Base-by-base conservation (phyloP, 306 rosid genomes). In the Clitoria ternatea region DNA sequence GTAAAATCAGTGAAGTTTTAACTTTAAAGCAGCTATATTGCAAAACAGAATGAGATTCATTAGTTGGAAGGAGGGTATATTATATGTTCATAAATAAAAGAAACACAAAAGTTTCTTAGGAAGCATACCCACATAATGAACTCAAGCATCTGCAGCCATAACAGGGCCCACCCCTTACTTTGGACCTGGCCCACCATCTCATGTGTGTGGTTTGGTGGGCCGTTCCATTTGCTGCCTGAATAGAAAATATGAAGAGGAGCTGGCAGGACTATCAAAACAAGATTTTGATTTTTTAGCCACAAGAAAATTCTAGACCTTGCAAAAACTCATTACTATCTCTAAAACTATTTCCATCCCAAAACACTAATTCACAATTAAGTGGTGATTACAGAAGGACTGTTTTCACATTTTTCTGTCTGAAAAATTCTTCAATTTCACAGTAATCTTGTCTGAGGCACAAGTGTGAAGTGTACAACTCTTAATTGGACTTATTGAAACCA, bases 131-230 rank as follows among this genome's bases (percentile, higher is more conserved):
- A 14, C 81, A 85, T 83, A 33, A 87, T 85, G 88, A 76, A 84
- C 32, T 71, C 44, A 82, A 78, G 81, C 90, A 79, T 88, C 78
- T 76, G 81, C 74, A 77, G 77, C 76, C 81, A 56, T 26, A 56
- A 19, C 23, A 61, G 86, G 89, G 2, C 85, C 89, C 86, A 85
- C 85, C 42, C 33, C 67, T 74, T 71, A 66, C 88, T 82, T 84
- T 85, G 74, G 49, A 75, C 61, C 79, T 78, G 91, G 90, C 80
- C 93, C 85, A 80, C 91, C 77, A 69, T 29, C 83, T 73, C 81
- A 76, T 75, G 66, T 78, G 35, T 84, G 76, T 54, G 84, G 83
- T 66, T 61, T 71, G 48, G 76, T 86, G 81, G 92, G 80, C 74
- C 88, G 67, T 17, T 55, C 75, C 82, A 52, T 60, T 72, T 70